Base-by-base conservation (phyloP, 2,329 filamentous ascomycete genomes). In the Akanthomyces dipterigenus region DNA sequence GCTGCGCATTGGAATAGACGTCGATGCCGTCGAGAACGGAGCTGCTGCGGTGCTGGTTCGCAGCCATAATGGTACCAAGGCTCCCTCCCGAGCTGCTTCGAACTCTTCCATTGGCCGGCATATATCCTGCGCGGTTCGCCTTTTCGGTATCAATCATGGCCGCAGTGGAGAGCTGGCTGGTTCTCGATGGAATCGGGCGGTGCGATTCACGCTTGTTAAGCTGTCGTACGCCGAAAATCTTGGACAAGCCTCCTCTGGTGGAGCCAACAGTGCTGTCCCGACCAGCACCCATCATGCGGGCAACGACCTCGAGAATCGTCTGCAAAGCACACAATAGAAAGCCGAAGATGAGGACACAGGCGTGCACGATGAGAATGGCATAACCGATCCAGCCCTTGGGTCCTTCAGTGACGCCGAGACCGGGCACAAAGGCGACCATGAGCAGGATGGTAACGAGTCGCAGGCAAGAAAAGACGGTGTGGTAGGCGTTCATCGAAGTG, bases 401-500 rank as follows among this genome's bases (percentile, higher is more conserved):
- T 0, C 88, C 85, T 69, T 96, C 88, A 0, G 84, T 83, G 5
- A 97, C 87, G 24, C 86, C 88, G 3, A 99, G 81, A 1, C 89
- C 88, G 1, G 93, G 91, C 14, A 93, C 86, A 72, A 99, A 99
- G 1, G 93, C 81, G 38, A 92, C 84, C 79, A 90, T 91, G 60
- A 93, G 77, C 60, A 93, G 78, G 51, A 92, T 82, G 0, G 88
- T 88, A 53, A 90, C 76, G 36, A 97, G 87, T 38, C 95, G 87
- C 16, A 96, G 78, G 2, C 82, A 77, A 0, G 92, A 85, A 73
- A 97, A 96, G 64, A 92, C 85, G 2, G 89, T 90, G 69, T 98
- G 93, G 67, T 97, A 97, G 11, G 91, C 86, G 71, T 98, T 98
- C 95, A 99, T 99, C 31, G 93, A 97, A 0, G 95, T 98, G 24